A percentile compares a stretch with the other conserved stretches of the same genome.
These are phyloP conservation scores for Lepidium campestre DNA, from an alignment of 441 rosid genomes.

Conservation along the genomic window DNA sequence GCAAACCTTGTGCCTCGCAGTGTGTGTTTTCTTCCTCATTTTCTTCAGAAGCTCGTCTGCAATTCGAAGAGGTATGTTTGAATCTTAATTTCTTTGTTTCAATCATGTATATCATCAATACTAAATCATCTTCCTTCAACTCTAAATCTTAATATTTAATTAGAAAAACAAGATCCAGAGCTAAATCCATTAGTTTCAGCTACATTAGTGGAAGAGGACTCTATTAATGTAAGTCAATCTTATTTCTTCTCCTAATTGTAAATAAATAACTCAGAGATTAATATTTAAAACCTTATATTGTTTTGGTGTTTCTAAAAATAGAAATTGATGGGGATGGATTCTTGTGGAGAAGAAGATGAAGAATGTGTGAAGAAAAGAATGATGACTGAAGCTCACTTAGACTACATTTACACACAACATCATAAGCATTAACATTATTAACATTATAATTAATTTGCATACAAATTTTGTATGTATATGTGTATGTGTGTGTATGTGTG, in stretches of 20 bases:
- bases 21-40: conserved; percentile 35
- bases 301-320: not conserved
- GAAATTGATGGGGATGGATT: conserved; percentile 46
- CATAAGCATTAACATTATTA: conserved; percentile 40
- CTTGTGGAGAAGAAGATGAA: conserved; percentile 43
- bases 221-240: conserved; percentile 27
- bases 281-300: not conserved
- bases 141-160: not conserved
- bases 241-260: not conserved
- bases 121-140: not conserved
- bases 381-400: conserved; percentile 70
- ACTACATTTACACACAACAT: conserved; percentile 75
- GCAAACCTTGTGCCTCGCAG: conserved; percentile 28
- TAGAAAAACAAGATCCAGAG: conserved; percentile 32
- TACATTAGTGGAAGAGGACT: conserved; percentile 25
- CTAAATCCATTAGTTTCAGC: conserved; percentile 24
- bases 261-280: not conserved
- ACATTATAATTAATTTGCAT: not conserved
- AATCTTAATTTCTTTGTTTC: not conserved
- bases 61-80: conserved; percentile 34
- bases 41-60: conserved; percentile 35
- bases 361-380: conserved; percentile 60
- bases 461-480: not conserved
- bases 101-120: not conserved
- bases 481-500: not conserved